phyloP scores from a whole-genome alignment of 2,329 filamentous ascomycete genomes.

The Arthrinium phaeospermum region DNA sequence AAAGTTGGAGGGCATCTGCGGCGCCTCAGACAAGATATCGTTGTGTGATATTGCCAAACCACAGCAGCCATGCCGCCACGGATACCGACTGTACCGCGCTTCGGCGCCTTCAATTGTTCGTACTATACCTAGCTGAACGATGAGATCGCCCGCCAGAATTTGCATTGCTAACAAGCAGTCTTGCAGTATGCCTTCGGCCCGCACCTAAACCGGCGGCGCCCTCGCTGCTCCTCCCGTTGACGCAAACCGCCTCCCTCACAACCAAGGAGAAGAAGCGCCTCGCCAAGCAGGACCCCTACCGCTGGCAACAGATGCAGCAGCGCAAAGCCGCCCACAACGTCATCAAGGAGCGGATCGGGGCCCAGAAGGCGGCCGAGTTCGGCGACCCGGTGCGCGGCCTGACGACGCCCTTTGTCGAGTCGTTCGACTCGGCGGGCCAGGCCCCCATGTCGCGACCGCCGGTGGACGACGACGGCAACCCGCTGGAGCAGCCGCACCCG shows the following conservation, averaged over 20 bases:
- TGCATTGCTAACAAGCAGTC: slow-evolving; percentile 20
- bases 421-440: slow-evolving; percentile 72
- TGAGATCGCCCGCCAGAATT: slow-evolving; percentile 29
- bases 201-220: slow-evolving; percentile 50
- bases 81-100: slow-evolving; percentile 64
- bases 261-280: slow-evolving; percentile 68
- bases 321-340: slow-evolving; percentile 83
- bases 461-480: slow-evolving; percentile 49
- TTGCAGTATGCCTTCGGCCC: slow-evolving; percentile 65
- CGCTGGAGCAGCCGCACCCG: slow-evolving; percentile 44
- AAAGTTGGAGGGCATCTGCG: slow-evolving; percentile 13
- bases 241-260: slow-evolving; percentile 68
- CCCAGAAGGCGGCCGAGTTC: slow-evolving; percentile 66
- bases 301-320: slow-evolving; percentile 79
- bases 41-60: slow-evolving; percentile 3
- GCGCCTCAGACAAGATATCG: slow-evolving; percentile 9
- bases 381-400: slow-evolving; percentile 83
- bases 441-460: slow-evolving; percentile 41
- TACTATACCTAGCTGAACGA: not conserved
- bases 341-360: slow-evolving; percentile 72
- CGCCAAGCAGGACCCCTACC: slow-evolving; percentile 80
- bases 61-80: slow-evolving; percentile 65
- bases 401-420: slow-evolving; percentile 81
- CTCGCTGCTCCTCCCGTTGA: slow-evolving; percentile 55
- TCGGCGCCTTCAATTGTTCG: slow-evolving; percentile 67